Evolutionary conservation across 352 stramenopile genomes (phyloP), one percentile per base, ranked within the genome.

Genomic region (Globisporangium middletonii): DNA sequence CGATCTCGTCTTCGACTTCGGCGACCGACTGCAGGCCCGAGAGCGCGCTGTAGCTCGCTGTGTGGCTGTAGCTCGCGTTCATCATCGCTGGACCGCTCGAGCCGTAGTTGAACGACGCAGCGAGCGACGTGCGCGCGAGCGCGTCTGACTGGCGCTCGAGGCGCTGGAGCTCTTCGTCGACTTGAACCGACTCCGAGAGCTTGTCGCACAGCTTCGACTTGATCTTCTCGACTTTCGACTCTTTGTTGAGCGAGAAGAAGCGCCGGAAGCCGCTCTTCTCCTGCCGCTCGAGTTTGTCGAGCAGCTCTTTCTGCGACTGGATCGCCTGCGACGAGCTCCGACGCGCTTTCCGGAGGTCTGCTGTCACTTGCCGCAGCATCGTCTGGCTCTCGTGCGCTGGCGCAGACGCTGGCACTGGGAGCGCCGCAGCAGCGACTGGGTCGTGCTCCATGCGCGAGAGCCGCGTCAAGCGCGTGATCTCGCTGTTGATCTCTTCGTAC

Each of bases 211-310:
- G 54, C 51, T 88, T 89, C 45, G 74, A 62, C 42, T 78, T 77
- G 50, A 92, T 66, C 60, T 88, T 88, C 57, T 83, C 75, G 69
- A 89, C 83, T 51, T 83, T 86, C 44, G 79, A 71, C 6, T 79
- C 70, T 13, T 77, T 78, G 59, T 92, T 89, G 49, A 91, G 59
- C 9, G 77, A 77, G 57, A 92, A 89, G 18, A 89, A 77, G 27
- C 77, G 73, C 1, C 82, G 79, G 28, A 89, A 63, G 1, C 77
- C 70, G 44, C 77, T 69, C 26, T 77, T 77, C 52, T 92, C 82
- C 47, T 89, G 79, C 47, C 69, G 72, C 65, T 89, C 82, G 63
- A 92, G 86, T 58, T 92, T 92, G 63, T 92, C 78, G 50, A 92
- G 72, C 49, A 92, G 59, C 57, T 88, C 79, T 56, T 90, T 89